These are phyloP conservation scores for Paecilomyces variotii DNA, from an alignment of 2,329 filamentous ascomycete genomes.

Conservation along the genomic window DNA sequence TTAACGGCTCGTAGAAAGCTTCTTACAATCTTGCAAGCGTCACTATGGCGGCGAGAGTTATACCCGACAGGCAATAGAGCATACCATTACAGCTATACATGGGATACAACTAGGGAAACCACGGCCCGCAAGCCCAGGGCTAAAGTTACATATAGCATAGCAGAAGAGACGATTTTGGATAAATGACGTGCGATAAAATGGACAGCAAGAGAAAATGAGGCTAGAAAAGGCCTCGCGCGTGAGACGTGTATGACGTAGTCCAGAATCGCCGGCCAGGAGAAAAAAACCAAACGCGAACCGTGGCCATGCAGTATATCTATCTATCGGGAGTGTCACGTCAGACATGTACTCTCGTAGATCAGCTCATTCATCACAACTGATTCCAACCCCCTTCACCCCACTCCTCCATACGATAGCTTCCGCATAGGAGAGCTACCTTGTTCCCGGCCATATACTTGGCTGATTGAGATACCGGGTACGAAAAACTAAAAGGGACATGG, in stretches of 20 bases:
- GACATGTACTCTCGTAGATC: constrained; percentile 2
- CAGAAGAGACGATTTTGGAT: neutral
- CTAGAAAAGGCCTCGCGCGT: constrained; percentile 10
- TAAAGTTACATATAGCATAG: neutral
- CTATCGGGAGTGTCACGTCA: neutral
- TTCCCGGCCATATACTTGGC: neutral
- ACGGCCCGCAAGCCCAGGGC: neutral
- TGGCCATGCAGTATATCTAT: constrained; percentile 13
- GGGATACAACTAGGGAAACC: neutral
- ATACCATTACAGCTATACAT: neutral
- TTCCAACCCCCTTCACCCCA: neutral
- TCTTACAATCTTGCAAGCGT: neutral
- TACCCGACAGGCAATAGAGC: neutral
- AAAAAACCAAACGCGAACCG: constrained; percentile 13
- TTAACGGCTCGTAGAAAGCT: neutral
- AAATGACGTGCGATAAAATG: constrained; percentile 3
- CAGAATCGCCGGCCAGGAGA: constrained; percentile 15
- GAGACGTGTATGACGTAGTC: constrained; percentile 12
- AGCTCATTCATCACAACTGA: constrained; percentile 2
- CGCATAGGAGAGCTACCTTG: neutral
- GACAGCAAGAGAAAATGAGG: constrained; percentile 5
- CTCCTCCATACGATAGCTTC: neutral
- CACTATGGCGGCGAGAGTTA: neutral
- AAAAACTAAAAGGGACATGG: neutral
- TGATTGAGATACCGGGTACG: neutral